Percentiles rank a stretch among this genome's conserved stretches.
phyloP scores from a whole-genome alignment of 306 rosid species.

The Amphicarpaea edgeworthii region DNA sequence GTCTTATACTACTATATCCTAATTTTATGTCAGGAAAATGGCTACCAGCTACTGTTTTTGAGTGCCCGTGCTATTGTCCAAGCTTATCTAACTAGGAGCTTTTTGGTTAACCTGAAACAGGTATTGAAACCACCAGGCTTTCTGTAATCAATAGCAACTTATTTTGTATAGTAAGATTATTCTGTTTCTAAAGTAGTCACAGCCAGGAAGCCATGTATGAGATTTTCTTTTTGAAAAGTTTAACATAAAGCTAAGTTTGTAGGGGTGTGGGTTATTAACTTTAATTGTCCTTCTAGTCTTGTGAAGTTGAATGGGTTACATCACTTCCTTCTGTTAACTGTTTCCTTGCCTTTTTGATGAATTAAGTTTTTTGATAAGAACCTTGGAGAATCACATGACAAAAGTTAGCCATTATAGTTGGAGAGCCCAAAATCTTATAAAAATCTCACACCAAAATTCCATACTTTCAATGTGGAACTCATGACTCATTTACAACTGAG shows the following conservation, averaged over 20 bases:
- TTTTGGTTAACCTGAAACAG: constrained; percentile 82
- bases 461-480: background rate
- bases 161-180: constrained; percentile 9
- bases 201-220: background rate
- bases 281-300: constrained; percentile 8
- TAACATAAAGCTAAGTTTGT: background rate
- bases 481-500: background rate
- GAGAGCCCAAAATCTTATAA: background rate
- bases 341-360: constrained; percentile 2
- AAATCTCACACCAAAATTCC: background rate
- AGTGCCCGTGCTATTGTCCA: constrained; percentile 99
- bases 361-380: background rate
- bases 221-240: constrained; percentile 1
- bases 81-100: constrained; percentile 91
- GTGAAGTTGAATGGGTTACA: background rate
- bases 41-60: constrained; percentile 94
- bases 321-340: background rate
- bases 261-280: background rate
- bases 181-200: constrained; percentile 12
- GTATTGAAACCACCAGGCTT: constrained; percentile 48
- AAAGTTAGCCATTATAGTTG: background rate
- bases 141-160: constrained; percentile 23
- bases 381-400: background rate
- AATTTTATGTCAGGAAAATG: constrained; percentile 80
- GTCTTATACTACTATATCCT: constrained; percentile 31